Evolutionary conservation across 2,329 filamentous ascomycete species (phyloP).

Genomic region (Colletotrichum noveboracense): DNA sequence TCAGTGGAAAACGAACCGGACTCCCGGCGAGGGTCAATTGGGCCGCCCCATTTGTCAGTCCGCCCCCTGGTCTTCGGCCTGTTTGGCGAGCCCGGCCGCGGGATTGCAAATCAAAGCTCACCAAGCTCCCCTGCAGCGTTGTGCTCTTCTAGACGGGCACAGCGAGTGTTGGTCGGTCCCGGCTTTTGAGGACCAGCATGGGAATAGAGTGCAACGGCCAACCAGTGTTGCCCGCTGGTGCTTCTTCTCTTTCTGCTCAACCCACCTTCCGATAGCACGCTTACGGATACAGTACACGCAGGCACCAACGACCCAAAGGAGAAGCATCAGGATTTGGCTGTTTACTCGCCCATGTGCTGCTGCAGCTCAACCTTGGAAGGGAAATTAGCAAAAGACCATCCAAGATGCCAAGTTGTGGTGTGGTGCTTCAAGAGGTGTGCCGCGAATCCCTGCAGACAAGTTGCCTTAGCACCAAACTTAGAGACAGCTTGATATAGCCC

Average conservation of each 20-base stretch:
- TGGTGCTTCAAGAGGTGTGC: conserved; percentile 17
- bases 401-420: conserved; percentile 18
- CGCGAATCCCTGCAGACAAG: conserved; percentile 14
- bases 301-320: background rate
- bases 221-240: background rate
- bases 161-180: background rate
- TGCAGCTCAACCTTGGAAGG: conserved; percentile 21
- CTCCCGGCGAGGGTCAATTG: background rate
- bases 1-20: background rate
- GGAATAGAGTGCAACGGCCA: background rate
- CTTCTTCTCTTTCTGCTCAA: background rate
- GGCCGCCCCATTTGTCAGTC: background rate
- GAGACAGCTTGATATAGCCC: conserved; percentile 14
- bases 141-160: background rate
- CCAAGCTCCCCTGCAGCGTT: background rate
- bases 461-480: conserved; percentile 19
- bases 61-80: background rate
- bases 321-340: conserved; percentile 12
- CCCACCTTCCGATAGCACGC: background rate
- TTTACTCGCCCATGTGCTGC: conserved; percentile 13
- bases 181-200: background rate
- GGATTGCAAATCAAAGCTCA: conserved; percentile 11
- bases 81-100: background rate
- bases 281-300: background rate
- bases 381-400: conserved; percentile 21